Evolutionary conservation across 1,284 basidiomycete genomes (phyloP).

Genomic region (Cerrena zonata): DNA sequence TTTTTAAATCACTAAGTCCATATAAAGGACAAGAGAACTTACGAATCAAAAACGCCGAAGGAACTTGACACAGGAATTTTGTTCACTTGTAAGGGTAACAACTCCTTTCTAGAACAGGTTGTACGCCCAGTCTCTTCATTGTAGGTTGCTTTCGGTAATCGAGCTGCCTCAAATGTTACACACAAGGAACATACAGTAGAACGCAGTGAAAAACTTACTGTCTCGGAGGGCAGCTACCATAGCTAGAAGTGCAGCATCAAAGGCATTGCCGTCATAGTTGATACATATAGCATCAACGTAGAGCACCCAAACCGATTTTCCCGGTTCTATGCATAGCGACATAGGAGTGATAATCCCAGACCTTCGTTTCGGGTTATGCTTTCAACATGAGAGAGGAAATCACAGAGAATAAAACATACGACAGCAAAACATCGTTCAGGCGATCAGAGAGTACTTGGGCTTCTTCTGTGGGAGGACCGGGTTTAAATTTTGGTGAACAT

Average conservation of each 20-base stretch:
- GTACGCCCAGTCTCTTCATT: slow-evolving; percentile 64
- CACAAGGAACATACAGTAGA: too few species aligned
- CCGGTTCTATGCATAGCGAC: slow-evolving; percentile 74
- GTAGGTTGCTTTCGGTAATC: slow-evolving; percentile 69
- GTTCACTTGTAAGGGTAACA: slow-evolving; percentile 37
- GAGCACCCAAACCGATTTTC: slow-evolving; percentile 82
- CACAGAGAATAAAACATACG: slow-evolving; percentile 41
- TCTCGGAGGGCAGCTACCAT: slow-evolving; percentile 83
- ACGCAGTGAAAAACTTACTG: slow-evolving; percentile 51
- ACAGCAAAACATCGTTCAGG: slow-evolving; percentile 69
- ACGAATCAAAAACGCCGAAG: slow-evolving; percentile 83
- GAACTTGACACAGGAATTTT: slow-evolving; percentile 59
- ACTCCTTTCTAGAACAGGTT: slow-evolving; percentile 56
- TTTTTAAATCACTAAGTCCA: neutral
- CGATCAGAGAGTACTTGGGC: slow-evolving; percentile 83
- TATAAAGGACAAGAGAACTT: slow-evolving; percentile 22
- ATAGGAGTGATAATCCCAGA: slow-evolving; percentile 61
- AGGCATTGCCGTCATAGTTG: slow-evolving; percentile 93
- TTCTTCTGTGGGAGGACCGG: slow-evolving; percentile 88
- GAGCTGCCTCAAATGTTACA: slow-evolving; percentile 49
- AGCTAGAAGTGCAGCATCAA: slow-evolving; percentile 85
- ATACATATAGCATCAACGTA: slow-evolving; percentile 93
- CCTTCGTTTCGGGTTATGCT: slow-evolving; percentile 34
- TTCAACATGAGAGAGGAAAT: slow-evolving; percentile 2
- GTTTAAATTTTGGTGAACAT: slow-evolving; percentile 88